Percentiles rank a stretch among this genome's conserved stretches.
These are phyloP conservation scores for Rhodomyrtus tomentosa DNA, from an alignment of 345 rosid genomes.

Conservation along the genomic window DNA sequence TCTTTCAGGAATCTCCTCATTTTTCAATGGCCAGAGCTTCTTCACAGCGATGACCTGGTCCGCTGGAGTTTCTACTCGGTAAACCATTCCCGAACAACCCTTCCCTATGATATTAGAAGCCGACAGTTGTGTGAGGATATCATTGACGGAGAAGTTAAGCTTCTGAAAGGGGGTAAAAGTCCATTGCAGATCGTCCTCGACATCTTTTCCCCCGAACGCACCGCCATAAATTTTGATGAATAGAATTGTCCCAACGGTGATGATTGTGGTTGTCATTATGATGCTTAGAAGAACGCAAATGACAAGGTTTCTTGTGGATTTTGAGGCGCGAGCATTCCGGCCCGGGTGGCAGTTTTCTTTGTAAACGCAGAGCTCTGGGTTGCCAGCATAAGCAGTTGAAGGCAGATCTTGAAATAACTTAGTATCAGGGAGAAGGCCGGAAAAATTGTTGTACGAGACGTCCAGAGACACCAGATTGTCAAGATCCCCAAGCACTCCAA, in stretches of 20 bases:
- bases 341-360: slow-evolving; percentile 15
- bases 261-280: slow-evolving; percentile 15
- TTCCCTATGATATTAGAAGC: slow-evolving; percentile 49
- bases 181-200: slow-evolving; percentile 32
- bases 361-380: slow-evolving; percentile 38
- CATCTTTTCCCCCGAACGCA: slow-evolving; percentile 8
- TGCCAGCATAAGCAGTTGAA: slow-evolving; percentile 29
- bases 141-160: slow-evolving; percentile 44
- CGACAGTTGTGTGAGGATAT: slow-evolving; percentile 31
- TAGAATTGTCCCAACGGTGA: slow-evolving; percentile 18
- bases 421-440: slow-evolving; percentile 48
- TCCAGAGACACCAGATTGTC: slow-evolving; percentile 56
- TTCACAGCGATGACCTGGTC: slow-evolving; percentile 58
- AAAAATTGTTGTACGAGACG: slow-evolving; percentile 47
- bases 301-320: slow-evolving; percentile 22
- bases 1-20: slow-evolving; percentile 33
- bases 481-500: slow-evolving; percentile 26
- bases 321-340: not conserved
- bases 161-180: slow-evolving; percentile 57
- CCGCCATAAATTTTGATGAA: slow-evolving; percentile 23
- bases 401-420: slow-evolving; percentile 50
- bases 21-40: slow-evolving; percentile 53
- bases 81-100: slow-evolving; percentile 64
- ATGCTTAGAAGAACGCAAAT: slow-evolving; percentile 31
- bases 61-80: slow-evolving; percentile 41